A percentile compares a stretch with the other conserved stretches of the same genome.
These are phyloP conservation scores for Sporothrix brasiliensis DNA, from an alignment of 2,329 filamentous ascomycete genomes.

Conservation along the genomic window DNA sequence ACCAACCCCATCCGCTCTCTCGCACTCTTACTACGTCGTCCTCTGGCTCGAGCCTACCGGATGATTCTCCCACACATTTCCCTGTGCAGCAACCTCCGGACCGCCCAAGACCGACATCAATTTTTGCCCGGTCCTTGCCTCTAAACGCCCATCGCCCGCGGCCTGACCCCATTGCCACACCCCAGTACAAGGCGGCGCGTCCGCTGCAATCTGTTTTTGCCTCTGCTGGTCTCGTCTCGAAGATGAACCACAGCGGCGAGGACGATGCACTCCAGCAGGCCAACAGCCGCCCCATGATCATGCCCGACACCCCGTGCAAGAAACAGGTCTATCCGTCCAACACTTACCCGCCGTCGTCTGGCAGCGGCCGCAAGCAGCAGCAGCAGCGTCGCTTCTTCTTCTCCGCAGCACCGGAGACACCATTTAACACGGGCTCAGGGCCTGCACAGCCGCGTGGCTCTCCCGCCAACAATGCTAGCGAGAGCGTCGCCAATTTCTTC, in stretches of 20 bases:
- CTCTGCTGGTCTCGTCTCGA: slow-evolving; percentile 92
- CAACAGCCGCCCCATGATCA: slow-evolving; percentile 63
- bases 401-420: slow-evolving; percentile 78
- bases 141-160: slow-evolving; percentile 58
- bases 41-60: slow-evolving; percentile 74
- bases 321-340: slow-evolving; percentile 72
- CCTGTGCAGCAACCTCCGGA: slow-evolving; percentile 57
- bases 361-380: slow-evolving; percentile 64
- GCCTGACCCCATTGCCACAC: slow-evolving; percentile 65
- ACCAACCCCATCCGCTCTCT: slow-evolving; percentile 79
- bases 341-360: slow-evolving; percentile 62
- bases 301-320: slow-evolving; percentile 97
- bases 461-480: slow-evolving; percentile 38
- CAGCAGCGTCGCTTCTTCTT: slow-evolving; percentile 60
- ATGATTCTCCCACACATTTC: slow-evolving; percentile 70
- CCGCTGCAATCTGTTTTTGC: slow-evolving; percentile 83
- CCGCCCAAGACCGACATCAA: slow-evolving; percentile 51
- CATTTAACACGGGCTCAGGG: slow-evolving; percentile 64
- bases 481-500: slow-evolving; percentile 65
- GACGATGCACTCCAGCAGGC: slow-evolving; percentile 56
- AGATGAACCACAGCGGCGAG: slow-evolving; percentile 84
- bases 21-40: slow-evolving; percentile 85
- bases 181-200: slow-evolving; percentile 75
- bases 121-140: slow-evolving; percentile 77
- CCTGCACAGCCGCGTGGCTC: slow-evolving; percentile 48